Evolutionary conservation across 805 yeast genomes (phyloP).

Genomic region (Kodamaea jinghongensis): DNA sequence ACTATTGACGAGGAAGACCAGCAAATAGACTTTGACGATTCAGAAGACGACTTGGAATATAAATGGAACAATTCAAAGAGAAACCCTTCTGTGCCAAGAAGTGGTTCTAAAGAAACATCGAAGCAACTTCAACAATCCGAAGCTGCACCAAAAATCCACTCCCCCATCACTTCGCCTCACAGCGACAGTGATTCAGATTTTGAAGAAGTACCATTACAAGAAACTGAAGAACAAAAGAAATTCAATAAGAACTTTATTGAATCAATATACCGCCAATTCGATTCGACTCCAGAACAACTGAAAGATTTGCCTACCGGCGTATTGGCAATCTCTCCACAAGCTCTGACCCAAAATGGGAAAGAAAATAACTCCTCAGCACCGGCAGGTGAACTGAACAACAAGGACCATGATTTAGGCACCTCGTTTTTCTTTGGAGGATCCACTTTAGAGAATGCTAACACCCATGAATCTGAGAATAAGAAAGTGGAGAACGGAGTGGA

Average conservation of each 20-base stretch:
- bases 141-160: no score
- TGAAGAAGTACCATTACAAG: conserved; percentile 24
- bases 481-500: no score
- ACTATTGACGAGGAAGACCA: conserved; percentile 44
- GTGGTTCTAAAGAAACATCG: neutral
- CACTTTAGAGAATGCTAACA: neutral
- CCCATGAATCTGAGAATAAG: neutral
- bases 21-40: conserved; percentile 9
- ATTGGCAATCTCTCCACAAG: no score
- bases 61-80: neutral
- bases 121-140: neutral
- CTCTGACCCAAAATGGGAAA: no score
- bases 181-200: conserved; percentile 16
- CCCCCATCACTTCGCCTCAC: no score
- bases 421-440: conserved; percentile 6
- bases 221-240: conserved; percentile 27
- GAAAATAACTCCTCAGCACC: no score
- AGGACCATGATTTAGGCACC: conserved; percentile 5
- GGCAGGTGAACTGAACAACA: no score
- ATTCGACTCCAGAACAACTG: neutral
- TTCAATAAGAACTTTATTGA: conserved; percentile 30
- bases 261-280: conserved; percentile 35
- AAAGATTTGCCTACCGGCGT: no score
- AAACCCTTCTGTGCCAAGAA: neutral
- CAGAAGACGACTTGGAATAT: neutral